Conservation (phyloP, 176 grass and related monocot species). For the Microstegium vimineum region DNA sequence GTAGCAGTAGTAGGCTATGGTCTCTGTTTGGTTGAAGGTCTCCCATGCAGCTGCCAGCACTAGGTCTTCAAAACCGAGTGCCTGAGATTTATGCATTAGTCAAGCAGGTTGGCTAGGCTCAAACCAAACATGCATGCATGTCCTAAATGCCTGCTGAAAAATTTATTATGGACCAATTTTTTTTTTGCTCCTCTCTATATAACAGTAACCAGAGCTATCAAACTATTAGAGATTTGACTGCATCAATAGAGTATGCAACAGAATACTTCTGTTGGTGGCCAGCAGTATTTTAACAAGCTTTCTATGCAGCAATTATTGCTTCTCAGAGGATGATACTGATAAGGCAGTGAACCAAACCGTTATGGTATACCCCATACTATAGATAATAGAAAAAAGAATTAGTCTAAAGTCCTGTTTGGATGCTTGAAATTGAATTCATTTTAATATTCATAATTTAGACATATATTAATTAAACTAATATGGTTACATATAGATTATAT, state of each 20-base stretch:
- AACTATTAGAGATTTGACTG: not conserved
- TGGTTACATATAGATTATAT: too few species aligned
- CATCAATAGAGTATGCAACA: not conserved
- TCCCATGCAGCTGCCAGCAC: too few species aligned
- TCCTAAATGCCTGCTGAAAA: not conserved
- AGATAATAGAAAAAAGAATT: not conserved
- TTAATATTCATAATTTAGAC: too few species aligned
- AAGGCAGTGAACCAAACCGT: conserved; percentile 18
- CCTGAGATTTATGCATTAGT: too few species aligned
- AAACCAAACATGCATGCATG: too few species aligned
- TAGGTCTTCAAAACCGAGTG: too few species aligned
- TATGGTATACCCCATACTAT: not conserved
- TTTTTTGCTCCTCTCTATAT: not conserved
- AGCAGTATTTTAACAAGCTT: conserved; percentile 18
- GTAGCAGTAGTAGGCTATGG: too few species aligned
- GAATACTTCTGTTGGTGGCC: conserved; percentile 12
- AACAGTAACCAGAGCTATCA: not conserved
- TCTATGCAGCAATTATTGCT: conserved; percentile 23
- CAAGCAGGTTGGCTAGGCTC: too few species aligned
- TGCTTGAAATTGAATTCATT: too few species aligned
- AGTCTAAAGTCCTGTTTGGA: too few species aligned
- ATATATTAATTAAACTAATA: too few species aligned
- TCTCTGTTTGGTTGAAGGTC: too few species aligned
- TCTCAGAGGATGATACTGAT: conserved; percentile 26
- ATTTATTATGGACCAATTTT: conserved; percentile 8